Percentiles rank a stretch among this genome's conserved stretches.
These are phyloP conservation scores for Aphanomyces euteiches DNA, from an alignment of 352 stramenopile species.

Conservation along the genomic window DNA sequence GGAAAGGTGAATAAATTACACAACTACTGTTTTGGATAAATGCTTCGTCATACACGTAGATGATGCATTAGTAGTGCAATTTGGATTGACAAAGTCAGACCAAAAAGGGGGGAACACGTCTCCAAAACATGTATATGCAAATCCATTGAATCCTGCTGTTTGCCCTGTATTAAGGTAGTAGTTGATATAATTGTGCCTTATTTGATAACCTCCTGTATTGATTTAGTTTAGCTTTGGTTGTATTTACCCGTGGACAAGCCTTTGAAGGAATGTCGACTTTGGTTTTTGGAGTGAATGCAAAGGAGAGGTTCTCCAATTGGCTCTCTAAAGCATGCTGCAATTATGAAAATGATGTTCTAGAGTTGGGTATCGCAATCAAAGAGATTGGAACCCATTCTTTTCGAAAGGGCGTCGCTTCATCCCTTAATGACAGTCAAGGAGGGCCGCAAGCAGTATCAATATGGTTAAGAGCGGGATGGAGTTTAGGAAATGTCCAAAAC, in stretches of 20 bases:
- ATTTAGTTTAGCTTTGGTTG: conserved; percentile 7
- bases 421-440: neutral
- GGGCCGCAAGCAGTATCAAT: neutral
- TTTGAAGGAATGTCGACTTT: neutral
- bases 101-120: neutral
- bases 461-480: neutral
- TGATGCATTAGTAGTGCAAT: neutral
- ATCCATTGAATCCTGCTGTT: neutral
- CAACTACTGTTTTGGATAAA: neutral
- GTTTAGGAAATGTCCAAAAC: too few species aligned
- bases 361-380: neutral
- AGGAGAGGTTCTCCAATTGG: neutral
- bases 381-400: neutral
- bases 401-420: neutral
- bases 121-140: neutral
- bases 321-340: neutral
- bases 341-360: neutral
- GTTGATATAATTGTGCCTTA: too few species aligned
- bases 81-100: neutral
- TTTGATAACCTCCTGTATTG: neutral
- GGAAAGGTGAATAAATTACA: conserved; percentile 4
- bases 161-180: neutral
- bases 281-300: conserved; percentile 3
- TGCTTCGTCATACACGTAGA: neutral
- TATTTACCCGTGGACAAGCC: neutral